Base-by-base conservation (phyloP, 108 stramenopile genomes). In the Stephanodiscus minutulus region DNA sequence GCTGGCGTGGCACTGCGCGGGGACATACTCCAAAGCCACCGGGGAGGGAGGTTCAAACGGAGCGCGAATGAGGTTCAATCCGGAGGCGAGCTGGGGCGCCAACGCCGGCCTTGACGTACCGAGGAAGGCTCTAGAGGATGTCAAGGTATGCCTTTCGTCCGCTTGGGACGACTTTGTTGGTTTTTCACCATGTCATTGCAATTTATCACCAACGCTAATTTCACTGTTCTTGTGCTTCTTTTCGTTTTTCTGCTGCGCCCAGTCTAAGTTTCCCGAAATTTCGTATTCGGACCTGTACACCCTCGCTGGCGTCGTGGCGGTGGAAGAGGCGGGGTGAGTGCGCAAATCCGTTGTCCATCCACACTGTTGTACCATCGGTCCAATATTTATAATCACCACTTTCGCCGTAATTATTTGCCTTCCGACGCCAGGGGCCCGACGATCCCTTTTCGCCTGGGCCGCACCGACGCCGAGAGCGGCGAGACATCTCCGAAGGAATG, bases 281-380 rank as follows among this genome's bases (percentile, higher is more conserved):
- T 86, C 92, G 9, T 96, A 97, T 70, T 96, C 95, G 10, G 98
- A 99, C 78, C 72, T 98, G 31, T 98, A 96, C 79, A 96, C 97
- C 0, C 85, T 96, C 52, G 95, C 96, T 1, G 95, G 94, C 25
- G 91, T 86, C 7, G 81, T 79, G 47, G 88, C 86, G 5, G 81
- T 89, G 20, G 86, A 83, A 63, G 62, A 80, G 39, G 71, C 83
- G 27, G 88, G 84, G 48, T 82, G 79, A 43, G 64, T 25, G 3
- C 9, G 12, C 41, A 10, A 47, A 13, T 20, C 10, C 25, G 20
- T 53, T 17, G 11, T 46, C 10, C 15, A 39, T 18, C 31, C 3
- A 29, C 53, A 65, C 13, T n/a, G 21, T 29, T 12, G 28, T 33
- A 20, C 15, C 43, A 44, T 44, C 43, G 43, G 43, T 44, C 56